A percentile compares a stretch with the other conserved stretches of the same genome.
Conservation (phyloP, 1,284 basidiomycete species). For the Trichosporon sp. region DNA sequence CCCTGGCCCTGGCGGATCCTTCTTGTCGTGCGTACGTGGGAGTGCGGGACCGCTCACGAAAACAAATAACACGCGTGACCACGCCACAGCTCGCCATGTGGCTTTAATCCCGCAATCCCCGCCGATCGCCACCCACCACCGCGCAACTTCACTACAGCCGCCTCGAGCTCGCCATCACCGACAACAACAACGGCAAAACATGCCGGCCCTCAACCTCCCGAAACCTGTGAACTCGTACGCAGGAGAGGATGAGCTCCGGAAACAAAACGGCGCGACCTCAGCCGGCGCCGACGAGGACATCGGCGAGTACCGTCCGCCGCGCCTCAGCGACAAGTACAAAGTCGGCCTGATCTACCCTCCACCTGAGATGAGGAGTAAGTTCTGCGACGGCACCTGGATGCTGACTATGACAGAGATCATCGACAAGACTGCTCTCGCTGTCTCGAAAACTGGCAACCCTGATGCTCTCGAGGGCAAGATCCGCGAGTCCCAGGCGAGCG, state of each 20-base stretch:
- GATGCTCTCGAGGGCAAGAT: conserved; percentile 91
- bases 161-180: background rate
- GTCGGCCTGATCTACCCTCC: conserved; percentile 86
- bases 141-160: background rate
- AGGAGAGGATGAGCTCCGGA: conserved; percentile 43
- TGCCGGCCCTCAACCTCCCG: conserved; percentile 44
- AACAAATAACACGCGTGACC: conserved; percentile 1
- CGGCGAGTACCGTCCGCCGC: conserved; percentile 43
- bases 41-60: background rate
- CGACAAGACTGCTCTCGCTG: conserved; percentile 90
- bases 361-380: conserved; percentile 82
- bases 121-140: background rate
- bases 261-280: conserved; percentile 20
- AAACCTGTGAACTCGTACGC: conserved; percentile 47
- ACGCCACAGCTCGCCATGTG: background rate
- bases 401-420: conserved; percentile 67
- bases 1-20: conserved; percentile 5
- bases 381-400: background rate
- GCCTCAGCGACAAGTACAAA: conserved; percentile 60
- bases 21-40: background rate
- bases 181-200: conserved; percentile 3
- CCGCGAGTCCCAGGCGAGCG: conserved; percentile 84
- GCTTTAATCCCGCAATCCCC: background rate
- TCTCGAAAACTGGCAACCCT: conserved; percentile 85
- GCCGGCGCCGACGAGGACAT: conserved; percentile 26